Percentiles rank a stretch among this genome's conserved stretches.
phyloP scores from a whole-genome alignment of 2,329 filamentous ascomycete species.

The Tolypocladium ophioglossoides region DNA sequence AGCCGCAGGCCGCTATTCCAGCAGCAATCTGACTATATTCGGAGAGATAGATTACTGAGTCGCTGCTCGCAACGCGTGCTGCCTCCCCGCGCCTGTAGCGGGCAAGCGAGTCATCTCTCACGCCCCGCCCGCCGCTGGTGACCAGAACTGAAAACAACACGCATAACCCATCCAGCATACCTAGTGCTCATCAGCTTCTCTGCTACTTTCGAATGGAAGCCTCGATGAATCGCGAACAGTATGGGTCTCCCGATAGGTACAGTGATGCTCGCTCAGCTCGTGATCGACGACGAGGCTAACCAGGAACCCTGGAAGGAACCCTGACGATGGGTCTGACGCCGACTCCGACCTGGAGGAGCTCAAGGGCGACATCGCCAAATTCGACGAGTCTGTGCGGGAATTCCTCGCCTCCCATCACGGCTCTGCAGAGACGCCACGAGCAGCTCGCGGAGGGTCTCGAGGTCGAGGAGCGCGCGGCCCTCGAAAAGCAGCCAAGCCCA shows the following conservation, averaged over 20 bases:
- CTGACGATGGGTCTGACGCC: constrained; percentile 25
- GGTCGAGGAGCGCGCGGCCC: constrained; percentile 31
- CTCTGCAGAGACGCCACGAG: constrained; percentile 8
- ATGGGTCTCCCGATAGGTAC: not conserved
- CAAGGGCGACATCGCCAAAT: constrained; percentile 30
- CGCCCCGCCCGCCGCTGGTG: not conserved
- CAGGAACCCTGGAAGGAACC: constrained; percentile 2
- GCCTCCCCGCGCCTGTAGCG: not conserved
- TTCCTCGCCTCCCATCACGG: constrained; percentile 28
- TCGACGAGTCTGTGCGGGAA: constrained; percentile 29
- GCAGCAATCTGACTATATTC: not conserved
- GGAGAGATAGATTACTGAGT: not conserved
- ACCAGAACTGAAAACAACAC: not conserved
- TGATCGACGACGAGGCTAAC: constrained; percentile 1
- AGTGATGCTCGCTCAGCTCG: not conserved
- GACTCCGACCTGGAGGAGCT: constrained; percentile 35
- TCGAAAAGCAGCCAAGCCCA: constrained; percentile 54
- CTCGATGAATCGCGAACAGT: not conserved
- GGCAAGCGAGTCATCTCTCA: not conserved
- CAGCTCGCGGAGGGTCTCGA: constrained; percentile 10
- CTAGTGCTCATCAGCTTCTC: not conserved
- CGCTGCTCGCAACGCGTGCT: not conserved
- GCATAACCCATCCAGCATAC: not conserved
- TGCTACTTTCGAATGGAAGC: not conserved
- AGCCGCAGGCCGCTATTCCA: not conserved